Conservation (phyloP, 257 asterid species). For the Primulina huaijiensis region DNA sequence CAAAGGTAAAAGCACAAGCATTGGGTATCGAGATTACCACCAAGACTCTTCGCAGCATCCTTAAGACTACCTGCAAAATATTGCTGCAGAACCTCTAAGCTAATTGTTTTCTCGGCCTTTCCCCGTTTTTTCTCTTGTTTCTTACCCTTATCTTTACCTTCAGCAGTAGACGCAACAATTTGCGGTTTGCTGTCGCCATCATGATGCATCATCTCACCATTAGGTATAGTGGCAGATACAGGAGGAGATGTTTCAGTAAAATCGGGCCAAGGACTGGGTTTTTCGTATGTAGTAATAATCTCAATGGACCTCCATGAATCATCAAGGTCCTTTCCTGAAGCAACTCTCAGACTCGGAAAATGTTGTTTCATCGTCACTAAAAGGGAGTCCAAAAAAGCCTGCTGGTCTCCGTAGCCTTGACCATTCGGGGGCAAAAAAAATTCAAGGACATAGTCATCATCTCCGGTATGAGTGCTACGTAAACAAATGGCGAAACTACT, state of each 20-base stretch:
- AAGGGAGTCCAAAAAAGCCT: slow-evolving; percentile 56
- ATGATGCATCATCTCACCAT: slow-evolving; percentile 33
- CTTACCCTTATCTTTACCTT: slow-evolving; percentile 45
- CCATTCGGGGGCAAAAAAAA: slow-evolving; percentile 60
- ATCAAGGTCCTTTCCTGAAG: slow-evolving; percentile 75
- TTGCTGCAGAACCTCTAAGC: slow-evolving; percentile 86
- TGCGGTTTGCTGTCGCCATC: slow-evolving; percentile 40
- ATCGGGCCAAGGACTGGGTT: slow-evolving; percentile 38
- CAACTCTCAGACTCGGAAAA: slow-evolving; percentile 74
- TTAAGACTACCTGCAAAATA: slow-evolving; percentile 86
- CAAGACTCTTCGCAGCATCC: slow-evolving; percentile 94
- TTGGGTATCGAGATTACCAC: slow-evolving; percentile 46
- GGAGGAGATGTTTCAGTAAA: slow-evolving; percentile 40
- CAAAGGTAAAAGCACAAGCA: slow-evolving; percentile 6
- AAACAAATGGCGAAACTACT: slow-evolving; percentile 78
- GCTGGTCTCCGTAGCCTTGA: slow-evolving; percentile 47
- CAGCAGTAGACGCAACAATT: slow-evolving; percentile 35
- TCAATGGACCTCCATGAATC: slow-evolving; percentile 70
- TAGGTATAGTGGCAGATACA: slow-evolving; percentile 34
- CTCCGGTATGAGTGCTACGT: slow-evolving; percentile 72
- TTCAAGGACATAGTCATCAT: slow-evolving; percentile 77
- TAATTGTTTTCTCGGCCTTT: slow-evolving; percentile 86
- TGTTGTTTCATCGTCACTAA: slow-evolving; percentile 72
- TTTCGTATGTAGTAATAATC: slow-evolving; percentile 49
- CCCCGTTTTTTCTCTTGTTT: slow-evolving; percentile 81